Conservation (phyloP, 805 yeast species). For the Starmerella etchellsii region DNA sequence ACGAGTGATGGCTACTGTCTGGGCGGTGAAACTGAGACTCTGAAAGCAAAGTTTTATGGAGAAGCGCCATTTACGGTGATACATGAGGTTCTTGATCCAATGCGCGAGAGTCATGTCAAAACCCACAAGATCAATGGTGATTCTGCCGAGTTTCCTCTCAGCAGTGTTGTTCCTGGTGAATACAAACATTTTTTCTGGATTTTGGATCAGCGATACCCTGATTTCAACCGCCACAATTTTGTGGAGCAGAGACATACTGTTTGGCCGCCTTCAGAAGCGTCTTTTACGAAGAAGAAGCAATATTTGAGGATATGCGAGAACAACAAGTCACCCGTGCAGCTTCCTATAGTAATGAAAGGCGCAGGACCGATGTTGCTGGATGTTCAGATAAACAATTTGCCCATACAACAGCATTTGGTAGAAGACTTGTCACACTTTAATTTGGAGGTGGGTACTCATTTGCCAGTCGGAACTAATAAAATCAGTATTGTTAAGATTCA, state of each 20-base stretch:
- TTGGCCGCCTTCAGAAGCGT: slow-evolving; percentile 9
- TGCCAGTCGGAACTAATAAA: not conserved
- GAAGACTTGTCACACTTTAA: slow-evolving; percentile 1
- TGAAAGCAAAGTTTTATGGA: slow-evolving; percentile 13
- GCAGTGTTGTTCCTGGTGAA: slow-evolving; percentile 8
- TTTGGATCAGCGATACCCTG: slow-evolving; percentile 17
- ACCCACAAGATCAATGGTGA: not conserved
- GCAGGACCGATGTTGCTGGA: slow-evolving; percentile 12
- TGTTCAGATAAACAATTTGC: slow-evolving; percentile 2
- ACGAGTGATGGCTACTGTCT: slow-evolving; percentile 12
- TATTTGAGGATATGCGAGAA: not conserved
- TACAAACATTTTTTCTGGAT: slow-evolving; percentile 19
- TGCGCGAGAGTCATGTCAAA: slow-evolving; percentile 4
- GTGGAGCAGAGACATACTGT: slow-evolving; percentile 11
- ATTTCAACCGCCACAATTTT: slow-evolving; percentile 8
- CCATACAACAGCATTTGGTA: not conserved
- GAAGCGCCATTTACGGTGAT: slow-evolving; percentile 21
- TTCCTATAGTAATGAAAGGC: slow-evolving; percentile 9
- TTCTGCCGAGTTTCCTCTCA: not conserved
- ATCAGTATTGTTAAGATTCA: slow-evolving; percentile 6
- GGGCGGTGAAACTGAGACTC: not conserved
- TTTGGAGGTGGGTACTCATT: not conserved
- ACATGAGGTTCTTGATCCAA: slow-evolving; percentile 18
- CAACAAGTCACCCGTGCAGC: slow-evolving; percentile 1
- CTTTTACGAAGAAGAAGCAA: not conserved